Conservation (phyloP, 306 rosid species). For the Quercus suber region DNA sequence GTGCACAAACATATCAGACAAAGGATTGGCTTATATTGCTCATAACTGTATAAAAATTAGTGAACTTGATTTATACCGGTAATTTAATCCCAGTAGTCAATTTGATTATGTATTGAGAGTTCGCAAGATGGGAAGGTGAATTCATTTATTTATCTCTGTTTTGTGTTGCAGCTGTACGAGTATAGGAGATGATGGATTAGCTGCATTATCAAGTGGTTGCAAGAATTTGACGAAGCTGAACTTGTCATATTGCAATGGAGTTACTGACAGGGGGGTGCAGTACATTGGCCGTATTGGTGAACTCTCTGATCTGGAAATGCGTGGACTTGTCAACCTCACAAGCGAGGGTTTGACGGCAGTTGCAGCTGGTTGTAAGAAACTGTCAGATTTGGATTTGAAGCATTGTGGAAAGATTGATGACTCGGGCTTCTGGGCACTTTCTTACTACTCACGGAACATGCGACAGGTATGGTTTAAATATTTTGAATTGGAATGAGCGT, state of each 20-base stretch:
- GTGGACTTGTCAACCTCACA: constrained; percentile 50
- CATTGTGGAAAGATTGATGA: constrained; percentile 55
- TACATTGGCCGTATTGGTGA: constrained; percentile 38
- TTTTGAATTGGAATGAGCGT: neutral
- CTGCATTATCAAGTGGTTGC: constrained; percentile 52
- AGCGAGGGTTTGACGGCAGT: constrained; percentile 47
- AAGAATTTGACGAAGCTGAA: constrained; percentile 50
- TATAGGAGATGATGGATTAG: constrained; percentile 61
- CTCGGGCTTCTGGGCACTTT: constrained; percentile 60
- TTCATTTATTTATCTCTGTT: constrained; percentile 14
- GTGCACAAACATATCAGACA: constrained; percentile 63
- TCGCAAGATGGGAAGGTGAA: neutral
- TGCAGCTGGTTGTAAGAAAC: constrained; percentile 51
- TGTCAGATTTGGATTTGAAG: constrained; percentile 57
- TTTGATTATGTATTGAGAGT: neutral
- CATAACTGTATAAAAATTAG: constrained; percentile 43
- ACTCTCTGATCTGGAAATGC: constrained; percentile 56
- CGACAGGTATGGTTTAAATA: constrained; percentile 45
- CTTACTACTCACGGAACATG: constrained; percentile 46
- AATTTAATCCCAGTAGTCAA: constrained; percentile 15
- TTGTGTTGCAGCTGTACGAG: constrained; percentile 47
- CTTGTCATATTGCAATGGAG: constrained; percentile 58
- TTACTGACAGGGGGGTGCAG: constrained; percentile 53
- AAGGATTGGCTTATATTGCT: constrained; percentile 57
- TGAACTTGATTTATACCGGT: constrained; percentile 77